Evolutionary conservation across 768 basidiomycete genomes (phyloP).

Genomic region (Pisolithus microcarpus): DNA sequence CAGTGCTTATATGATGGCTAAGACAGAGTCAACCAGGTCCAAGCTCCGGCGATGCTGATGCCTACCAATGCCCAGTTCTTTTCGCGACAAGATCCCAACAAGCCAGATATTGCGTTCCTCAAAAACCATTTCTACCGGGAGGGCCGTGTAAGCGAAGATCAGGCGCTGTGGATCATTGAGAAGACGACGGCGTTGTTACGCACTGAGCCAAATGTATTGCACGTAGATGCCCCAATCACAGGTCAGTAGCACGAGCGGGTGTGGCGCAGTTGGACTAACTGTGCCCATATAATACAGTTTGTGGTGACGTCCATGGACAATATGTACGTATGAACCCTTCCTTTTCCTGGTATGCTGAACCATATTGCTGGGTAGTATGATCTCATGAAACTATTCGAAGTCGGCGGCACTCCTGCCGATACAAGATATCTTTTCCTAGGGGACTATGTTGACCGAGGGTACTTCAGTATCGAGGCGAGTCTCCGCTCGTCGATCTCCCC

Average conservation of each 20-base stretch:
- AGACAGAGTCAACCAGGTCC: constrained; percentile 52
- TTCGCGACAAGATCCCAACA: constrained; percentile 71
- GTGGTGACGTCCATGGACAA: constrained; percentile 99
- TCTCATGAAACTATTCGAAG: constrained; percentile 92
- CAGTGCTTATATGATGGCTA: neutral
- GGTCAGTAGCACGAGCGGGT: constrained; percentile 38
- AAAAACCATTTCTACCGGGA: constrained; percentile 99
- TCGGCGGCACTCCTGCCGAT: constrained; percentile 90
- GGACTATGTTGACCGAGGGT: constrained; percentile 90
- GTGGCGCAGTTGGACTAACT: constrained; percentile 3
- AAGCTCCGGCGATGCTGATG: constrained; percentile 91
- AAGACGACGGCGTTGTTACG: constrained; percentile 79
- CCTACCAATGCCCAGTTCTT: constrained; percentile 96
- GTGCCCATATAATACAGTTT: constrained; percentile 46
- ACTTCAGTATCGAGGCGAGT: constrained; percentile 87
- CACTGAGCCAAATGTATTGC: constrained; percentile 82
- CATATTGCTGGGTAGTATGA: constrained; percentile 53
- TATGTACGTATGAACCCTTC: constrained; percentile 56
- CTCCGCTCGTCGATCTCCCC: neutral
- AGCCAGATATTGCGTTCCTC: constrained; percentile 92
- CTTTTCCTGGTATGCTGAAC: constrained; percentile 6
- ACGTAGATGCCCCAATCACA: constrained; percentile 96
- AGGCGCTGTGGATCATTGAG: constrained; percentile 89
- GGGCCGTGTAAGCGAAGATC: constrained; percentile 87
- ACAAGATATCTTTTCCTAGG: constrained; percentile 90